Base-by-base conservation (phyloP, 208 protist genomes). In the Acanthamoeba castellanii region DNA sequence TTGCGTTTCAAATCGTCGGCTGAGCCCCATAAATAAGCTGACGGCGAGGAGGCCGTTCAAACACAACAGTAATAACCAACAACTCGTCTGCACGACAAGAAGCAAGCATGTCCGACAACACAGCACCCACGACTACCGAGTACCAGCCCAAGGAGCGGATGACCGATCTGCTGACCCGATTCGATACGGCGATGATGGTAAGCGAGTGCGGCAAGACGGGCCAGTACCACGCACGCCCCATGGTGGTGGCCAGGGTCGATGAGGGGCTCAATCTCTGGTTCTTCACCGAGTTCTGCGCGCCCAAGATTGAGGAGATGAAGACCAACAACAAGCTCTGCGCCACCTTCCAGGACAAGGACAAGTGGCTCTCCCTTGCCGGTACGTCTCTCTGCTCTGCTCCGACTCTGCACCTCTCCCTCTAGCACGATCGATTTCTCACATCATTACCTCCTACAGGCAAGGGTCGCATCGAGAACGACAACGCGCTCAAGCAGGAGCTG, bases 261-360 rank as follows among this genome's bases (percentile, higher is more conserved):
- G 85, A 91, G 16, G 22, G 42, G 45, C 13, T 74, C 18, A 72
- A 91, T 52, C 57, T 91, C 25, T 91, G 85, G 85, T 91, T 91
- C 85, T 64, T 72, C 55, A 91, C 85, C 22, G 85, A 72, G n/a
- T n/a, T 47, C 32, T 32, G 37, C 34, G 59, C 57, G 3, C 57
- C 50, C 14, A 91, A 91, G 57, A 27, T 91, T 3, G 57, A 91
- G 57, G 85, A 91, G 57, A 14, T 91, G 55, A 72, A 91, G 85
- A 91, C 30, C 57, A 91, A 91, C 85, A 64, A 64, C 85, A 37
- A 91, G 34, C 30, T 91, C 30, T 91, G 85, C 57, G 85, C 59
- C 16, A 91, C 85, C 55, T 91, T 91, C 57, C 85, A 91, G 55
- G 85, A 91, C 55, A 70, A 70, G 22, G 85, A 72, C 30, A 64